phyloP scores from a whole-genome alignment of 2,329 filamentous ascomycete genomes.

The Cryphonectria naterciae region DNA sequence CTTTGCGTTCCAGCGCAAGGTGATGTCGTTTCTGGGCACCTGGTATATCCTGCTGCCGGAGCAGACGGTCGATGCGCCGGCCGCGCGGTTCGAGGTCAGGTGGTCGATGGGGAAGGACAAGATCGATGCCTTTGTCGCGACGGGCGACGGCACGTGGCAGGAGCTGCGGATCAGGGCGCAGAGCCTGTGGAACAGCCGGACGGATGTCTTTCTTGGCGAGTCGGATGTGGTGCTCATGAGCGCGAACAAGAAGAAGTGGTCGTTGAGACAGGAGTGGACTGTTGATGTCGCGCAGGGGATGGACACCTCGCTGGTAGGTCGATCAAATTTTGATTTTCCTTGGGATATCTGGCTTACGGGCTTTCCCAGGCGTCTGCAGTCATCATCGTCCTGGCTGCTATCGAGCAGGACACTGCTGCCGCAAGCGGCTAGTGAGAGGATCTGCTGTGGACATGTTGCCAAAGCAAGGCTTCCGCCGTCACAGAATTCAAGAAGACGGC shows the following conservation, averaged over 20 bases:
- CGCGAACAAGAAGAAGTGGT: background rate
- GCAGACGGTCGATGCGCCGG: background rate
- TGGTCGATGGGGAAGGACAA: background rate
- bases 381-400: background rate
- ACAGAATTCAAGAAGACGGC: no score
- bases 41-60: constrained; percentile 5
- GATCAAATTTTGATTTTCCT: background rate
- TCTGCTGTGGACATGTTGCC: background rate
- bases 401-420: background rate
- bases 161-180: background rate
- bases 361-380: background rate
- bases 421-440: background rate
- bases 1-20: background rate
- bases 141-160: background rate
- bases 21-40: background rate
- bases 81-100: background rate
- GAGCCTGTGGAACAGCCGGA: background rate
- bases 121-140: background rate
- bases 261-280: background rate
- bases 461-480: background rate
- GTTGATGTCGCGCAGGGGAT: background rate
- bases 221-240: background rate
- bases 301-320: background rate
- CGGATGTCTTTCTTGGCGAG: background rate
- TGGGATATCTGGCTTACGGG: background rate